These are phyloP conservation scores for Letharia columbiana DNA, from an alignment of 495 filamentous ascomycete species.

Conservation along the genomic window DNA sequence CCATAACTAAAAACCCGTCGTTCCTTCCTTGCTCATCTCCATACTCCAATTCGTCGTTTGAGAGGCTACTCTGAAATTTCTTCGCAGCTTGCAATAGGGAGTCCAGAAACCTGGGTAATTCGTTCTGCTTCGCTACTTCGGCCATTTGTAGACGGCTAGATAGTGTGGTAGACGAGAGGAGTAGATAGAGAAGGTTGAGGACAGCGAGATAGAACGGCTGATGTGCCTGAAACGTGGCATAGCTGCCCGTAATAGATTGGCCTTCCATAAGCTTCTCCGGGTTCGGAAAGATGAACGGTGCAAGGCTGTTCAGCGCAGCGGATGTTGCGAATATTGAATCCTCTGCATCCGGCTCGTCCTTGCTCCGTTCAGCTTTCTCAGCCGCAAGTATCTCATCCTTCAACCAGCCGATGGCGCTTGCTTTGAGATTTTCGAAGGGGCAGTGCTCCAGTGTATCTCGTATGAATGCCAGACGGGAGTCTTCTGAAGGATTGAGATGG, in stretches of 20 bases:
- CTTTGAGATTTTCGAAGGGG: constrained; percentile 66
- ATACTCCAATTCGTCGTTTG: not conserved
- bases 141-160: constrained; percentile 16
- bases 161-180: constrained; percentile 33
- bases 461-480: constrained; percentile 65
- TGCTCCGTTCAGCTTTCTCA: constrained; percentile 11
- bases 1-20: not conserved
- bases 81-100: not conserved
- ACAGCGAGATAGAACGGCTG: constrained; percentile 39
- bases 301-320: constrained; percentile 38
- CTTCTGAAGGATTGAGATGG: constrained; percentile 64
- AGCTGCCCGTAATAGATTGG: not conserved
- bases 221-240: constrained; percentile 34
- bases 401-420: constrained; percentile 75
- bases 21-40: not conserved
- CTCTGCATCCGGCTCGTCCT: not conserved
- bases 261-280: constrained; percentile 23
- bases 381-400: constrained; percentile 69
- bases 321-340: constrained; percentile 50
- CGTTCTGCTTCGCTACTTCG: constrained; percentile 2
- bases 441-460: constrained; percentile 70
- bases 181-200: constrained; percentile 40
- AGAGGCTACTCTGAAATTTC: not conserved
- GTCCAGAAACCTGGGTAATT: constrained; percentile 1
- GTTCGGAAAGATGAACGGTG: constrained; percentile 42